Percentiles rank a stretch among this genome's conserved stretches.
phyloP scores from a whole-genome alignment of 306 rosid genomes.

The Datisca glomerata region DNA sequence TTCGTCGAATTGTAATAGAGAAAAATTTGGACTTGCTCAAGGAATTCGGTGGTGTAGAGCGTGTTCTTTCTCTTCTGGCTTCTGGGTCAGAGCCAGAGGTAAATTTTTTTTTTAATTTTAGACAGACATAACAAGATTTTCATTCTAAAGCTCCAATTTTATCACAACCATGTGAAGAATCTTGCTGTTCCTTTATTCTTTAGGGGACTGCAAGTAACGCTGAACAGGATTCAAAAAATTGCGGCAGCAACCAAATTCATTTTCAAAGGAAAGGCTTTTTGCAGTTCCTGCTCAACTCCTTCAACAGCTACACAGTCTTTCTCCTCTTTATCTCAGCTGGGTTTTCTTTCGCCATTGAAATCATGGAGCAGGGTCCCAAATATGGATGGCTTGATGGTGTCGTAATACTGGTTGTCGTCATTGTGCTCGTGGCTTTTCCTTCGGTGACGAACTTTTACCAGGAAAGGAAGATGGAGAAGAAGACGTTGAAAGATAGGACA shows the following conservation, averaged over 20 bases:
- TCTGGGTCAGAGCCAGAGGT: slow-evolving; percentile 21
- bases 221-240: neutral
- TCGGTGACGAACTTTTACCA: slow-evolving; percentile 16
- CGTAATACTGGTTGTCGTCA: slow-evolving; percentile 23
- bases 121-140: neutral
- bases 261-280: slow-evolving; percentile 14
- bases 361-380: slow-evolving; percentile 30
- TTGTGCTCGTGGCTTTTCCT: slow-evolving; percentile 25
- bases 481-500: slow-evolving; percentile 13
- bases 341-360: slow-evolving; percentile 29
- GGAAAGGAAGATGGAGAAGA: slow-evolving; percentile 14
- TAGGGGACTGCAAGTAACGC: slow-evolving; percentile 1
- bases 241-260: too few relatives aligned
- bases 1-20: slow-evolving; percentile 25
- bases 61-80: slow-evolving; percentile 12
- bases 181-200: neutral
- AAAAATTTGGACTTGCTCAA: slow-evolving; percentile 15
- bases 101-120: neutral
- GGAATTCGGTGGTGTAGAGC: slow-evolving; percentile 21
- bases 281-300: slow-evolving; percentile 12
- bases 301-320: slow-evolving; percentile 17
- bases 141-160: neutral
- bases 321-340: slow-evolving; percentile 27
- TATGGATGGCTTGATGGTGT: slow-evolving; percentile 52
- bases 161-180: neutral